A percentile compares a stretch with the other conserved stretches of the same genome.
These are phyloP conservation scores for Geopyxis carbonaria DNA, from an alignment of 495 filamentous ascomycete species.

Conservation along the genomic window DNA sequence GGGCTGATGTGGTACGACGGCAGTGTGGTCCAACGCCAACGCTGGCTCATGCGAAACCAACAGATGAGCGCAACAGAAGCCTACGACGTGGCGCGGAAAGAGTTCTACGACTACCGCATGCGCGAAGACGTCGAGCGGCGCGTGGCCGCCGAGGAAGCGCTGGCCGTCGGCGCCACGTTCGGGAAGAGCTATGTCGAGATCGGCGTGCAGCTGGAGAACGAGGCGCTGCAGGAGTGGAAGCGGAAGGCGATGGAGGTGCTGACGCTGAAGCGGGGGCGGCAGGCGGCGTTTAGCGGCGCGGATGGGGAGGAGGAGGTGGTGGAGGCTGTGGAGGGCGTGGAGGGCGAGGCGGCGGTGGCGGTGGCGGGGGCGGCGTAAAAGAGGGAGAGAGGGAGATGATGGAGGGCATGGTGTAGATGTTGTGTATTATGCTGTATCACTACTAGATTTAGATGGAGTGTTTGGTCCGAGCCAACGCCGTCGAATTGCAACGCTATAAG, in stretches of 20 bases:
- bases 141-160: slow-evolving; percentile 76
- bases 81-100: slow-evolving; percentile 76
- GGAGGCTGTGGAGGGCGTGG: neutral
- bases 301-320: neutral
- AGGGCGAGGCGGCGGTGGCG: neutral
- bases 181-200: slow-evolving; percentile 55
- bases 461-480: too few relatives aligned
- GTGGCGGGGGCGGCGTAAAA: neutral
- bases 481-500: too few relatives aligned
- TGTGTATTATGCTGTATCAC: too few relatives aligned
- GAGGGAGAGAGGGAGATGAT: too few relatives aligned
- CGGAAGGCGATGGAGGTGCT: slow-evolving; percentile 42
- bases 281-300: slow-evolving; percentile 3
- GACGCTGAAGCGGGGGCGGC: slow-evolving; percentile 2
- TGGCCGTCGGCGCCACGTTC: slow-evolving; percentile 70
- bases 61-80: slow-evolving; percentile 44
- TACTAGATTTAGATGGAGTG: too few relatives aligned
- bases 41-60: slow-evolving; percentile 59
- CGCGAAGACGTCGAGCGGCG: slow-evolving; percentile 67
- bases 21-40: slow-evolving; percentile 85
- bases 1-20: neutral
- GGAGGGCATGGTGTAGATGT: too few relatives aligned
- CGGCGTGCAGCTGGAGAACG: slow-evolving; percentile 67
- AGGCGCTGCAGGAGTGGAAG: slow-evolving; percentile 64
- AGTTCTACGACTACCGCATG: slow-evolving; percentile 76